A percentile compares a stretch with the other conserved stretches of the same genome.
Evolutionary conservation across 192 early-diverging fungal genomes (phyloP).

Genomic region (Obelidium mucronatum): DNA sequence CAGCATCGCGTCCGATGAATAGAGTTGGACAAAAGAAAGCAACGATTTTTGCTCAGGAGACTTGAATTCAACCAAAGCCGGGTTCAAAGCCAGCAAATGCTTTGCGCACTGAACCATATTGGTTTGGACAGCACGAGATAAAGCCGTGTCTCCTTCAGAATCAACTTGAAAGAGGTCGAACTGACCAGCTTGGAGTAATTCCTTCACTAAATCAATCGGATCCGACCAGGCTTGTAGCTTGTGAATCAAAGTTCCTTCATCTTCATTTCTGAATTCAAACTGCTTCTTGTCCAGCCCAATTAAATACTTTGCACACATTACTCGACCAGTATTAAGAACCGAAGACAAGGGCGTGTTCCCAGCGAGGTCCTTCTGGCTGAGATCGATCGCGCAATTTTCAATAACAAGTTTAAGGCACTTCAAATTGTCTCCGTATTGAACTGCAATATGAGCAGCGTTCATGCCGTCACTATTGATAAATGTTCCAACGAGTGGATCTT

Average conservation of each 20-base stretch:
- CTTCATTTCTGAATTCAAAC: too few relatives aligned
- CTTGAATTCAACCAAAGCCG: too few relatives aligned
- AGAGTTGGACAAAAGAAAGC: too few relatives aligned
- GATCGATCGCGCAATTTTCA: background rate
- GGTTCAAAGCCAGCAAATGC: background rate
- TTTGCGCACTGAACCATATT: background rate
- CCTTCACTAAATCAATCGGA: background rate
- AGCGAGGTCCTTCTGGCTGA: background rate
- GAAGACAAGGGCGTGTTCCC: background rate
- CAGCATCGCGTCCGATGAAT: too few relatives aligned
- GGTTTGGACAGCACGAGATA: background rate
- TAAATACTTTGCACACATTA: background rate
- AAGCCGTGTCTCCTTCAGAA: background rate
- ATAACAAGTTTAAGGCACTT: background rate
- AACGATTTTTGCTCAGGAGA: too few relatives aligned
- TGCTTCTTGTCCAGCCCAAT: background rate
- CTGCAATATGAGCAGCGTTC: too few relatives aligned
- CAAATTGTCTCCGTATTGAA: background rate
- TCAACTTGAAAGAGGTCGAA: background rate
- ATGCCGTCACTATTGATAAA: too few relatives aligned
- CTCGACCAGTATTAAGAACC: background rate
- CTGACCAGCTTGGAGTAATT: background rate
- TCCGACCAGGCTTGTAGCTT: background rate
- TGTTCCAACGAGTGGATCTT: too few relatives aligned
- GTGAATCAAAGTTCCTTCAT: background rate